Base-by-base conservation (phyloP, 2,329 filamentous ascomycete species). In the Paecilomyces sp. region DNA sequence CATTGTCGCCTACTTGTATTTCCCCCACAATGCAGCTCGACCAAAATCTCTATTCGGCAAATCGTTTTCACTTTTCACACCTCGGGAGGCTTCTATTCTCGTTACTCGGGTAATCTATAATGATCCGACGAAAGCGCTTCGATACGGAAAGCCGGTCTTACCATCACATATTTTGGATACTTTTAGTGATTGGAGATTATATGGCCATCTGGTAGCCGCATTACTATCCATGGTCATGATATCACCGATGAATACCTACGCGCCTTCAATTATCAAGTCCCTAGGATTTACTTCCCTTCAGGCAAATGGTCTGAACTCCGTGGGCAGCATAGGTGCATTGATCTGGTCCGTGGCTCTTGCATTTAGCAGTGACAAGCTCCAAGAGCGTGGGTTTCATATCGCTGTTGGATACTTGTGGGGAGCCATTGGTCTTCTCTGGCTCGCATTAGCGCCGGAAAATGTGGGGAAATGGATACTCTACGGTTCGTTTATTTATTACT, bases 231-330 rank as follows among this genome's bases (percentile, higher is more conserved):
- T 61, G 59, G 24, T 61, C 3, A 61, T 61, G 59, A 58, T 61
- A 34, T 47, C 59, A 5, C 59, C 61, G 9, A 63, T 63, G 53
- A 63, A 82, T 64, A 80, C 81, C 0, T 82, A 83, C 62, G 75
- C 79, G 0, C 81, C 82, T 0, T 77, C 80, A 1, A 80, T 84
- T 13, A 78, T 83, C 52, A 74, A 67, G 33, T 76, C 74, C 34
- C 82, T 83, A 60, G 82, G 81, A 3, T 84, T 80, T 61, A 67
- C 65, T 1, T 64, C 65, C 0, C 73, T 83, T 3, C 72, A 68
- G 1, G 75, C 75, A 61, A 83, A 84, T 54, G 82, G 82, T 2
- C 70, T 83, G 62, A 79, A 81, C 0, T 78, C 80, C 0, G 80
- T 84, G 15, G 81, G 82, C 3, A 63, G 66, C 62, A 60, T 62